These are phyloP conservation scores for Hypoxylon sp. DNA, from an alignment of 2,329 filamentous ascomycete genomes.

Conservation along the genomic window DNA sequence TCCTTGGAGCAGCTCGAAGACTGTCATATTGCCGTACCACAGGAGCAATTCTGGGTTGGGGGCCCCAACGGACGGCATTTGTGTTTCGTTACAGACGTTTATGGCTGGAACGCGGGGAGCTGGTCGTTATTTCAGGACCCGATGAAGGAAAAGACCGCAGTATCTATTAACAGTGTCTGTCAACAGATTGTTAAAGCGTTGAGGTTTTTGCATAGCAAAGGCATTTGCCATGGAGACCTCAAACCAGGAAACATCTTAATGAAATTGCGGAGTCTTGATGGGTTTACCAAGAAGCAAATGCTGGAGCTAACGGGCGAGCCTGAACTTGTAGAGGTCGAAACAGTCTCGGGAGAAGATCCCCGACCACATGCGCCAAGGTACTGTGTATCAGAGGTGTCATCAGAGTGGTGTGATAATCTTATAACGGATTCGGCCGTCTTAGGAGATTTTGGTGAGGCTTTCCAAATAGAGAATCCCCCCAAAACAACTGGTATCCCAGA, in stretches of 20 bases:
- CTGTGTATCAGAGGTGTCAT: not conserved
- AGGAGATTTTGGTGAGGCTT: not conserved
- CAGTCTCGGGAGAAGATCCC: not conserved
- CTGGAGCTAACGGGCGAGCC: not conserved
- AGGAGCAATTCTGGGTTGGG: constrained; percentile 28
- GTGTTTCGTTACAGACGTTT: constrained; percentile 24
- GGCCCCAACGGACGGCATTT: constrained; percentile 31
- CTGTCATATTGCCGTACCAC: constrained; percentile 14
- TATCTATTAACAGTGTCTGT: not conserved
- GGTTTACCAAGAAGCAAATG: not conserved
- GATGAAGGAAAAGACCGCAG: not conserved
- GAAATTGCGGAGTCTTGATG: not conserved
- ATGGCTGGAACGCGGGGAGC: not conserved
- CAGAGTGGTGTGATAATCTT: not conserved
- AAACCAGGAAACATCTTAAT: not conserved
- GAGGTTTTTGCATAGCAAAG: not conserved
- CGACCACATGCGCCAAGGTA: not conserved
- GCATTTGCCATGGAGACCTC: not conserved
- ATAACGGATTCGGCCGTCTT: not conserved
- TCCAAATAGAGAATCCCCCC: not conserved
- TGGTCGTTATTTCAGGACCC: not conserved
- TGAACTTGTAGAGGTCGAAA: not conserved
- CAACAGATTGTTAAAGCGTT: not conserved
- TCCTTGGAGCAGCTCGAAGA: constrained; percentile 11
- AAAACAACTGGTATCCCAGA: not conserved